A percentile compares a stretch with the other conserved stretches of the same genome.
These are phyloP conservation scores for Saksenaea vasiformis DNA, from an alignment of 371 early-diverging fungal genomes.

Conservation along the genomic window DNA sequence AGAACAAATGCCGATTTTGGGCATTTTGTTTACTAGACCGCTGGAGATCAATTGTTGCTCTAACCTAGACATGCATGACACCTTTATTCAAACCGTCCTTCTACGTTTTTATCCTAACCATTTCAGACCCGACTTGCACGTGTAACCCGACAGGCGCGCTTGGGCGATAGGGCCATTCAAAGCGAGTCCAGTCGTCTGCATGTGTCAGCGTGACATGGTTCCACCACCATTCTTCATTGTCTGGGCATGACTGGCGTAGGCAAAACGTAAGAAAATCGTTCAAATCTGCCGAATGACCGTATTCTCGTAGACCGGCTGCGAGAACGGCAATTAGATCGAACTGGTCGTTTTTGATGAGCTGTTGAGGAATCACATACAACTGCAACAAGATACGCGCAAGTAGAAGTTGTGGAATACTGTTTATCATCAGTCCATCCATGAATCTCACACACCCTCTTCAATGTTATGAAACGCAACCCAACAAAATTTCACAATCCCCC, in stretches of 20 bases:
- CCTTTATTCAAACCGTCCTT: neutral
- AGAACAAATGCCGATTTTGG: neutral
- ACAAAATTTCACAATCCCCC: neutral
- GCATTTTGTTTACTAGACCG: neutral
- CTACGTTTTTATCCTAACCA: neutral
- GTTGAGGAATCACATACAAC: constrained; percentile 25
- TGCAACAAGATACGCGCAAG: constrained; percentile 41
- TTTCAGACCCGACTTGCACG: constrained; percentile 12
- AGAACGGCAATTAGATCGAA: constrained; percentile 23
- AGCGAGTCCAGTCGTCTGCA: constrained; percentile 8
- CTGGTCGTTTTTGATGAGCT: constrained; percentile 7
- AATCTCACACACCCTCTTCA: neutral
- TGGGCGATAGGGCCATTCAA: neutral
- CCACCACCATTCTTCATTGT: constrained; percentile 19
- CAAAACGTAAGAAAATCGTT: constrained; percentile 41
- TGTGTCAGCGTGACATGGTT: constrained; percentile 3
- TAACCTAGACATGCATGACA: neutral
- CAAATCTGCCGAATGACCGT: constrained; percentile 33
- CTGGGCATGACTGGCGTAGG: constrained; percentile 13
- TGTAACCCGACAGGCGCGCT: constrained; percentile 18
- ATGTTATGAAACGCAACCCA: neutral
- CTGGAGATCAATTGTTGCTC: neutral
- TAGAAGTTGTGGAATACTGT: constrained; percentile 30
- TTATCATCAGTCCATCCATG: constrained; percentile 36
- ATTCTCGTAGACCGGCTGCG: constrained; percentile 28